These are phyloP conservation scores for Scheffersomyces coipomensis DNA, from an alignment of 805 yeast species.

Conservation along the genomic window DNA sequence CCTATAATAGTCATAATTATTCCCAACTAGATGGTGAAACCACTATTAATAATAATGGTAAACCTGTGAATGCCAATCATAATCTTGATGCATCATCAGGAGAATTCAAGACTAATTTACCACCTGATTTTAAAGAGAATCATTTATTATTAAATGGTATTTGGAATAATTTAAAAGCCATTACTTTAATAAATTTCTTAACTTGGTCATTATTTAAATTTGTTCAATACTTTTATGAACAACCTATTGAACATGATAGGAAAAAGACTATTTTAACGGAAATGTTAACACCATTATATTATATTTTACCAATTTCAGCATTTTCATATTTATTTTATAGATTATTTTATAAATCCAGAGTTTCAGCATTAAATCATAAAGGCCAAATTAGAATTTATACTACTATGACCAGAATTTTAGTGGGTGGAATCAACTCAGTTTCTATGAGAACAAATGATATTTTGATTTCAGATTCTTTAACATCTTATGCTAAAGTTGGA, in stretches of 20 bases:
- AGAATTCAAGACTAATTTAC: constrained; percentile 27
- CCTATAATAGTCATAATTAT: constrained; percentile 39
- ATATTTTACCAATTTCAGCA: constrained; percentile 8
- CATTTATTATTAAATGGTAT: constrained; percentile 30
- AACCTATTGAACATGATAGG: not conserved
- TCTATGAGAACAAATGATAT: constrained; percentile 75
- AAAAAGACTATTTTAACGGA: not conserved
- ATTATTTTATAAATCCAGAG: constrained; percentile 7
- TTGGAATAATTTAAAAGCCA: constrained; percentile 26
- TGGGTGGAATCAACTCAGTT: constrained; percentile 58
- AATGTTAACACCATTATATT: constrained; percentile 3
- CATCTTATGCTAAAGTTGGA: constrained; percentile 75
- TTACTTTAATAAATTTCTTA: constrained; percentile 19
- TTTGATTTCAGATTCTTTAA: constrained; percentile 76
- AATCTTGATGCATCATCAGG: constrained; percentile 21
- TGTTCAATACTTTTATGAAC: constrained; percentile 18
- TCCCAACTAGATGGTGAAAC: constrained; percentile 21
- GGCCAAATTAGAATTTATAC: constrained; percentile 44
- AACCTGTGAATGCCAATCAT: no score
- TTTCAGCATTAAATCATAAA: not conserved
- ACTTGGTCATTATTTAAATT: constrained; percentile 21
- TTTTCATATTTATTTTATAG: constrained; percentile 5
- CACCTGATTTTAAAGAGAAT: constrained; percentile 31
- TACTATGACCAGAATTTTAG: constrained; percentile 51
- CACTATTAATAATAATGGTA: no score